These are phyloP conservation scores for Meyerozyma sp. DNA, from an alignment of 1,139 yeast species.

Conservation along the genomic window DNA sequence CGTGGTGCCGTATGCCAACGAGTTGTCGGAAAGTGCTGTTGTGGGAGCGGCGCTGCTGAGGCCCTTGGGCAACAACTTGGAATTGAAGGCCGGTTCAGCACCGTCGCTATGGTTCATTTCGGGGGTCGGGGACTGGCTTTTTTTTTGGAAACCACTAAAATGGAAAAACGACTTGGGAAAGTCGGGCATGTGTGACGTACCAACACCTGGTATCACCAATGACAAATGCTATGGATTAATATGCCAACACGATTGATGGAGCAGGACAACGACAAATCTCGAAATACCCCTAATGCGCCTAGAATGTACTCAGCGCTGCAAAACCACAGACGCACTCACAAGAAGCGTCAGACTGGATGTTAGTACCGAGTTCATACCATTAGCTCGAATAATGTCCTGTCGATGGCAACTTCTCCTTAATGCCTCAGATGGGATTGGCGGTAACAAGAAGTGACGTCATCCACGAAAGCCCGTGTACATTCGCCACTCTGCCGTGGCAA, in stretches of 20 bases:
- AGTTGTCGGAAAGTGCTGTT: slow-evolving; percentile 57
- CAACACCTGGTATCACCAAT: no score
- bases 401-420: not conserved
- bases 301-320: not conserved
- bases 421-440: not conserved
- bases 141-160: slow-evolving; percentile 44
- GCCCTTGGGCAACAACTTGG: slow-evolving; percentile 33
- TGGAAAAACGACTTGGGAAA: slow-evolving; percentile 60
- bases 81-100: slow-evolving; percentile 8
- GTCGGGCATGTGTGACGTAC: slow-evolving; percentile 43
- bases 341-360: not conserved
- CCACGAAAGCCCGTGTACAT: no score
- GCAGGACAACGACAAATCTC: not conserved
- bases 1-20: slow-evolving; percentile 69
- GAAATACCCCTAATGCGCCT: not conserved
- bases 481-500: not conserved
- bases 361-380: not conserved
- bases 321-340: not conserved
- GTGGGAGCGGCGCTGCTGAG: slow-evolving; percentile 46
- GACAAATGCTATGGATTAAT: no score
- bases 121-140: slow-evolving; percentile 11
- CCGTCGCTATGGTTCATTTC: slow-evolving; percentile 6
- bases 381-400: not conserved
- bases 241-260: not conserved
- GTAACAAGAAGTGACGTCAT: no score